Evolutionary conservation across 768 basidiomycete species (phyloP).

Genomic region (Pseudohyphozyma bogoriensis): DNA sequence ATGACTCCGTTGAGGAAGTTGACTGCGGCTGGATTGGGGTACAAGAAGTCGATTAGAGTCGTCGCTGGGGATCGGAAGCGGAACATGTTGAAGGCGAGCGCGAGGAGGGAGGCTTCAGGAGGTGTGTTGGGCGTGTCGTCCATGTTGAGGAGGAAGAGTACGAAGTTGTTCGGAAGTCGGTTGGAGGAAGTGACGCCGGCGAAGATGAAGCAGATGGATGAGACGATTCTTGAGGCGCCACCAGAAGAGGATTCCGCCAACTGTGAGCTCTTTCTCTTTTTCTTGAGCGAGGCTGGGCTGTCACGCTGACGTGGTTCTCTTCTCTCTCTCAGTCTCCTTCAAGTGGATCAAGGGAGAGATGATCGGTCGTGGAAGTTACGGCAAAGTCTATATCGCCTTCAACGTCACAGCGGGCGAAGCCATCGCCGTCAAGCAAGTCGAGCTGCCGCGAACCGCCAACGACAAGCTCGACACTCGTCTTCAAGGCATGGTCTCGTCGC

Average conservation of each 20-base stretch:
- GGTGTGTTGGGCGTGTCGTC: slow-evolving; percentile 15
- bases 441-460: slow-evolving; percentile 78
- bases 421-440: slow-evolving; percentile 99
- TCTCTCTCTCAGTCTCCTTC: slow-evolving; percentile 50
- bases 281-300: slow-evolving; percentile 1
- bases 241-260: slow-evolving; percentile 44
- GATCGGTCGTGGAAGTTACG: slow-evolving; percentile 94
- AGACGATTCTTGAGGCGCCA: neutral
- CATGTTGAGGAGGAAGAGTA: slow-evolving; percentile 67
- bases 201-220: slow-evolving; percentile 16
- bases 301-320: neutral
- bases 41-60: slow-evolving; percentile 84
- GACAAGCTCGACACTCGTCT: slow-evolving; percentile 85
- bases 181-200: slow-evolving; percentile 84
- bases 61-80: slow-evolving; percentile 83
- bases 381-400: slow-evolving; percentile 87
- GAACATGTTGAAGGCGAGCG: slow-evolving; percentile 54
- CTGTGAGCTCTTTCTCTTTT: slow-evolving; percentile 49
- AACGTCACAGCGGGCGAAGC: slow-evolving; percentile 96
- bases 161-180: slow-evolving; percentile 89
- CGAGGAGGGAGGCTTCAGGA: slow-evolving; percentile 38
- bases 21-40: slow-evolving; percentile 36
- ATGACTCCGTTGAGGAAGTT: neutral
- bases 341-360: slow-evolving; percentile 98
- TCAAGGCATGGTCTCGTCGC: slow-evolving; percentile 70